Evolutionary conservation across 1,139 yeast species (phyloP).

Genomic region (Pichia cactophila): DNA sequence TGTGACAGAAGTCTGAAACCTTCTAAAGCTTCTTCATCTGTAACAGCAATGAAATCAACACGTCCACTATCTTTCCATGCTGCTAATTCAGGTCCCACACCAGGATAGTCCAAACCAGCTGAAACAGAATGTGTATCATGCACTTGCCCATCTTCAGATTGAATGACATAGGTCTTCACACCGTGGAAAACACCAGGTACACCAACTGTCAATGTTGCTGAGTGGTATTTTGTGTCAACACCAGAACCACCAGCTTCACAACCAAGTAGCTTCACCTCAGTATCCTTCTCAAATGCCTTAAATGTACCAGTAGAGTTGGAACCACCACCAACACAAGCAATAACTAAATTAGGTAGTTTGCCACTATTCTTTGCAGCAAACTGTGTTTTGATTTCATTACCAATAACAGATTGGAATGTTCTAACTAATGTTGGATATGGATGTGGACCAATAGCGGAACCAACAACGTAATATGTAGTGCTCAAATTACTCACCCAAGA

Average conservation of each 20-base stretch:
- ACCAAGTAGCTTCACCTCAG: slow-evolving; percentile 73
- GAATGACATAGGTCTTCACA: slow-evolving; percentile 87
- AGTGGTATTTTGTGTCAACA: slow-evolving; percentile 73
- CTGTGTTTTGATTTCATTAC: slow-evolving; percentile 89
- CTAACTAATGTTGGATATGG: slow-evolving; percentile 97
- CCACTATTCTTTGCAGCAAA: slow-evolving; percentile 72
- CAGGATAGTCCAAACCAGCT: slow-evolving; percentile 98
- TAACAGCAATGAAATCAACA: slow-evolving; percentile 84
- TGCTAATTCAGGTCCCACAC: slow-evolving; percentile 98
- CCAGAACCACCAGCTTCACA: slow-evolving; percentile 99
- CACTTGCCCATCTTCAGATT: slow-evolving; percentile 88
- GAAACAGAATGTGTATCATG: slow-evolving; percentile 97
- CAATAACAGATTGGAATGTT: slow-evolving; percentile 97
- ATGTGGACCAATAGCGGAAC: slow-evolving; percentile 98
- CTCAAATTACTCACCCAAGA: slow-evolving; percentile 86
- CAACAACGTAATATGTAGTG: slow-evolving; percentile 89
- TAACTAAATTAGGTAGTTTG: slow-evolving; percentile 83
- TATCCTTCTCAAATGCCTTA: slow-evolving; percentile 83
- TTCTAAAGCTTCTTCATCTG: slow-evolving; percentile 85
- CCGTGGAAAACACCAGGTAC: slow-evolving; percentile 98
- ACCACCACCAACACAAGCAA: slow-evolving; percentile 99
- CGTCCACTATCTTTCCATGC: slow-evolving; percentile 93
- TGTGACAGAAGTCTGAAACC: slow-evolving; percentile 88
- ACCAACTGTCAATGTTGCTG: slow-evolving; percentile 91
- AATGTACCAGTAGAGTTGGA: slow-evolving; percentile 95